These are phyloP conservation scores for Aspergillus coremiiformis DNA, from an alignment of 495 filamentous ascomycete genomes.

Conservation along the genomic window DNA sequence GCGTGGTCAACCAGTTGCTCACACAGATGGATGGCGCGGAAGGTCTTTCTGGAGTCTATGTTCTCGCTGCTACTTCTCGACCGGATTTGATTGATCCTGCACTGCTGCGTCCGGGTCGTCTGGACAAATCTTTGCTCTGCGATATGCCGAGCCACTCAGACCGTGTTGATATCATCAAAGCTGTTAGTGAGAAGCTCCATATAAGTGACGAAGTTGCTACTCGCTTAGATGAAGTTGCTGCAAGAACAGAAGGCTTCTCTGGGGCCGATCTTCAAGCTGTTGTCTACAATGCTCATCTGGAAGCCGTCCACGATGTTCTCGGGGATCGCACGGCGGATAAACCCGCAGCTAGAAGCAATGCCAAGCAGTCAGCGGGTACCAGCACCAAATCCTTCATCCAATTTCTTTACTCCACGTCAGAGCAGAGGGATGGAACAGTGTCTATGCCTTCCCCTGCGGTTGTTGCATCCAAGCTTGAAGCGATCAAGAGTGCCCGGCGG, in stretches of 20 bases:
- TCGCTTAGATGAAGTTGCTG: slow-evolving; percentile 58
- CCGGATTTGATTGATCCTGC: slow-evolving; percentile 95
- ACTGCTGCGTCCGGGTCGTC: slow-evolving; percentile 74
- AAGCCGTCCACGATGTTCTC: slow-evolving; percentile 90
- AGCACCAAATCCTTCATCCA: slow-evolving; percentile 57
- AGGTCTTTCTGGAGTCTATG: slow-evolving; percentile 88
- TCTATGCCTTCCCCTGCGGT: slow-evolving; percentile 56
- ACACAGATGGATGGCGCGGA: slow-evolving; percentile 99
- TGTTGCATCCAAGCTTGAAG: slow-evolving; percentile 65
- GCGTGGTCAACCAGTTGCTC: slow-evolving; percentile 96
- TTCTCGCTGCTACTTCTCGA: slow-evolving; percentile 83
- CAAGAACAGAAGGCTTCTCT: slow-evolving; percentile 79
- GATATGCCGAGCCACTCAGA: slow-evolving; percentile 75
- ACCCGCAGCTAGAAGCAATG: slow-evolving; percentile 25
- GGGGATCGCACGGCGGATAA: slow-evolving; percentile 51
- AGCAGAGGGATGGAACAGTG: slow-evolving; percentile 37
- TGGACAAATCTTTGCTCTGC: slow-evolving; percentile 87
- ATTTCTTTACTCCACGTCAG: slow-evolving; percentile 69
- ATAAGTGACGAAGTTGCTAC: slow-evolving; percentile 51
- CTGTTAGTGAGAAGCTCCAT: slow-evolving; percentile 70
- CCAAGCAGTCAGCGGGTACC: slow-evolving; percentile 22
- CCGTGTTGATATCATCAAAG: slow-evolving; percentile 76
- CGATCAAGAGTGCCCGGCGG: slow-evolving; percentile 60
- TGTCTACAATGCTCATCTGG: slow-evolving; percentile 91
- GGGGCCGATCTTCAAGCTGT: slow-evolving; percentile 93